Evolutionary conservation across 305 asterid species (phyloP), one percentile per base, ranked within the genome.

Genomic region (Fraxinus ornus): DNA sequence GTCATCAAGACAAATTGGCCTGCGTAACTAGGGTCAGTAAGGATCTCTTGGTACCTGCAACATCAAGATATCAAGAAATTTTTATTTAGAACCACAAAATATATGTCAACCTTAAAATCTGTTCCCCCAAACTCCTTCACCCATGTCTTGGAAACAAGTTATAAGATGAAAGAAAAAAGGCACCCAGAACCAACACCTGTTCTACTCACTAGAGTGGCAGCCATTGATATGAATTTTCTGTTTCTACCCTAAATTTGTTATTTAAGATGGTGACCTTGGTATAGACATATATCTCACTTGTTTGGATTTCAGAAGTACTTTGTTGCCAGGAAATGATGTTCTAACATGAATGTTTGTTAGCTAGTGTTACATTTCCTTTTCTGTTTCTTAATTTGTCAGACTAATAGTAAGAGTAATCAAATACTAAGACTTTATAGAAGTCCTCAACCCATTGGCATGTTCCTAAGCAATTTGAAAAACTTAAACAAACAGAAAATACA

Each of bases 1-100:
- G 99, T 95, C 99, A 95, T 94, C 89, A 95, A 86, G 26, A 95
- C 98, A 86, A 94, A 93, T 64, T 95, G 98, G 57, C 99, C 98
- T 55, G 99, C 98, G 81, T 95, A 95, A 85, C 98, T 95, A 80
- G 98, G 98, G 88, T 95, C 97, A 0, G 98, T 95, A 82, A 94
- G 93, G 83, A 95, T 95, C 92, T 95, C 99, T 86, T 94, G 98
- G 85, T 95, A 95, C 91, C 97, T 94, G 90, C 74, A 77, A 79
- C 70, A 74, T 71, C 80, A 84, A n/a, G 84, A 75, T 62, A 19
- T 21, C 77, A 75, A 30, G 72, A 2, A 39, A 66, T 68, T 44
- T 76, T 62, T 17, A 76, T 30, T 33, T 82, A 57, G 75, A 78
- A 78, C 22, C 79, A 36, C 76, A 44, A 1, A n/a, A 19, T 12